Evolutionary conservation across 768 basidiomycete genomes (phyloP), one percentile per base, ranked within the genome.

Genomic region (Infundibulicybe gibba): DNA sequence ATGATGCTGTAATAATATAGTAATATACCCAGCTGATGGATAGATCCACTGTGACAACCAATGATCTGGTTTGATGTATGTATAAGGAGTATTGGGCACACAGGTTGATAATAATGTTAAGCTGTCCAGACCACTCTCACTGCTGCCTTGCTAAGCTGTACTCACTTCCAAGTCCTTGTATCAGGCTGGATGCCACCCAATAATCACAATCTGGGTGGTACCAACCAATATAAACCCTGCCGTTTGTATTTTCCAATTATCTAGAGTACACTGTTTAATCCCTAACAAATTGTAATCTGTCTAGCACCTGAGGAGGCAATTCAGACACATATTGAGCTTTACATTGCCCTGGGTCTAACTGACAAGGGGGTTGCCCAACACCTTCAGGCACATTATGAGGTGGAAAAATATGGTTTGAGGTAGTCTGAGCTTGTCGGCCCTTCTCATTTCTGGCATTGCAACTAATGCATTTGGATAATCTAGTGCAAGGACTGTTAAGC

Each of bases 331-430:
- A 17, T 55, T 9, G 12, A 12, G 6, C 20, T 35, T 16, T 52
- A 52, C 17, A 49, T 33, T 40, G 17, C 41, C 14, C 37, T 48
- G 3, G 49, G 49, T 14, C 38, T 50, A 11, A 43, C 15, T 14
- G 54, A 59, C 40, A 44, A 47, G 17, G 40, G 46, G 17, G 55
- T 59, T 35, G 51, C 47, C 13, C 38, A 40, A 15, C 34, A 45
- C 21, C 33, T 48, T 30, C 25, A 44, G 11, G 44, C 44, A 17
- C 51, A 59, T 44, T 59, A 44, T 45, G 49, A 55, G 42, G 46
- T 42, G 20, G 30, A 44, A n/a, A 14, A 5, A 32, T 59, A 57
- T 52, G 43, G 50, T 2, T 39, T 56, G 2, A 49, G 55, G 55
- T 51, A 33, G 14, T 45, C 8, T 34, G 25, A 25, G 25, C 25